Evolutionary conservation across 805 yeast genomes (phyloP).

Genomic region (Candida chilensis): DNA sequence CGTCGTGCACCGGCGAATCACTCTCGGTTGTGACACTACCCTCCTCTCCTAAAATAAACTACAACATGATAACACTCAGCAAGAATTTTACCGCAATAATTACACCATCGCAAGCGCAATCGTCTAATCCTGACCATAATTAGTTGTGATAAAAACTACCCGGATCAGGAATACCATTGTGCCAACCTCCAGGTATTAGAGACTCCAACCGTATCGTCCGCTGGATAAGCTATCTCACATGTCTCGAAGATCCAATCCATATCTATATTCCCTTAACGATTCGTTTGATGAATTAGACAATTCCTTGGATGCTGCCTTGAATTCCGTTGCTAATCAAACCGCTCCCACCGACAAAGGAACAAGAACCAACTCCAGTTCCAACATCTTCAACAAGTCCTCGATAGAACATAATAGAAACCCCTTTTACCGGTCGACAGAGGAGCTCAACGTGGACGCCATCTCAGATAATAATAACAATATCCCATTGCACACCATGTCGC

Average conservation of each 20-base stretch:
- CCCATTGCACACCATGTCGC: constrained; percentile 16
- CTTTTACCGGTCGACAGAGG: constrained; percentile 2
- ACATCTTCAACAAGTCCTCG: constrained; percentile 16
- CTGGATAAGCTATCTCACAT: not conserved
- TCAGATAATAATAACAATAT: constrained; percentile 9
- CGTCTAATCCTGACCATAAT: no score
- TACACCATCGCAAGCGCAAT: no score
- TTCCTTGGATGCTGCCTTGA: constrained; percentile 58
- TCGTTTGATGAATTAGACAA: constrained; percentile 58
- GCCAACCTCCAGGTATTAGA: no score
- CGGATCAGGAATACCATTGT: no score
- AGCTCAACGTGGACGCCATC: not conserved
- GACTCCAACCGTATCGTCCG: no score
- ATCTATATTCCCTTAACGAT: constrained; percentile 13
- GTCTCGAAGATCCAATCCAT: constrained; percentile 1
- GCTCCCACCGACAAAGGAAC: constrained; percentile 12
- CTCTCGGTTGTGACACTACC: no score
- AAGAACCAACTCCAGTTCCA: constrained; percentile 17
- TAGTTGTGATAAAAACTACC: no score
- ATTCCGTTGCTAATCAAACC: constrained; percentile 34
- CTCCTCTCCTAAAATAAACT: no score
- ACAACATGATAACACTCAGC: no score
- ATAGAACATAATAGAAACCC: constrained; percentile 10
- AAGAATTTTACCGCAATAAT: no score
- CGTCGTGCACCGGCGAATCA: no score